These are phyloP conservation scores for Pseudogymnoascus sp. DNA, from an alignment of 2,329 filamentous ascomycete genomes.

Conservation along the genomic window DNA sequence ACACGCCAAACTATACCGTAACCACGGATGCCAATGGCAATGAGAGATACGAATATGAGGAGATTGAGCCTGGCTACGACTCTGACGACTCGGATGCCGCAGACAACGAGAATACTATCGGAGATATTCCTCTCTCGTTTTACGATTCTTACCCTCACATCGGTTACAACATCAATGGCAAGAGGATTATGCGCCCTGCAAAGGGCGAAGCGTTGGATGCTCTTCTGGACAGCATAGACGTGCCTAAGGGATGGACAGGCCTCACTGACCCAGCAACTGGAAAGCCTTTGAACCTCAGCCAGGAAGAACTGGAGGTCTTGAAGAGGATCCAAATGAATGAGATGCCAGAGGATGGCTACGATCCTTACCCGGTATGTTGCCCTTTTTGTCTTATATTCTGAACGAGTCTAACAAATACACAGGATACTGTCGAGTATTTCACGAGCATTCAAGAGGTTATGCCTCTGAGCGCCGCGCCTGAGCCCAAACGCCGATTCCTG, in stretches of 20 bases:
- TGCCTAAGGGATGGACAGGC: conserved; percentile 96
- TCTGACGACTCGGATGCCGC: conserved; percentile 87
- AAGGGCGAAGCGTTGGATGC: conserved; percentile 90
- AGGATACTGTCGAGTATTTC: conserved; percentile 89
- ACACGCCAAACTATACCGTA: conserved; percentile 43
- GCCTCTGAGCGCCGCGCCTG: conserved; percentile 88
- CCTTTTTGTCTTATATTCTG: not conserved
- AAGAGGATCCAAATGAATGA: conserved; percentile 85
- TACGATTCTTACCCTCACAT: conserved; percentile 98
- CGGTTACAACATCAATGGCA: conserved; percentile 97
- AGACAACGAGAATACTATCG: conserved; percentile 80
- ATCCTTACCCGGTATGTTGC: conserved; percentile 71
- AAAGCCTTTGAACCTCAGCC: conserved; percentile 78
- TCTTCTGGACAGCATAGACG: conserved; percentile 88
- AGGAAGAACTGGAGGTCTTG: conserved; percentile 82
- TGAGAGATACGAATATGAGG: conserved; percentile 82
- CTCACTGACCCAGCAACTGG: conserved; percentile 90
- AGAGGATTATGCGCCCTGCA: conserved; percentile 92
- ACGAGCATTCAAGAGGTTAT: conserved; percentile 84
- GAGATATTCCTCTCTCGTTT: conserved; percentile 85
- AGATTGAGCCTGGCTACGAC: conserved; percentile 91
- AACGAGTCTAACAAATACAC: conserved; percentile 17
- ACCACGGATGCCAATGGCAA: conserved; percentile 84
- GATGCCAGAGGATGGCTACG: conserved; percentile 76
- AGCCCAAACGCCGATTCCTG: conserved; percentile 90